Conservation (phyloP, 2,329 filamentous ascomycete genomes). For the Fusarium albosuccineum region DNA sequence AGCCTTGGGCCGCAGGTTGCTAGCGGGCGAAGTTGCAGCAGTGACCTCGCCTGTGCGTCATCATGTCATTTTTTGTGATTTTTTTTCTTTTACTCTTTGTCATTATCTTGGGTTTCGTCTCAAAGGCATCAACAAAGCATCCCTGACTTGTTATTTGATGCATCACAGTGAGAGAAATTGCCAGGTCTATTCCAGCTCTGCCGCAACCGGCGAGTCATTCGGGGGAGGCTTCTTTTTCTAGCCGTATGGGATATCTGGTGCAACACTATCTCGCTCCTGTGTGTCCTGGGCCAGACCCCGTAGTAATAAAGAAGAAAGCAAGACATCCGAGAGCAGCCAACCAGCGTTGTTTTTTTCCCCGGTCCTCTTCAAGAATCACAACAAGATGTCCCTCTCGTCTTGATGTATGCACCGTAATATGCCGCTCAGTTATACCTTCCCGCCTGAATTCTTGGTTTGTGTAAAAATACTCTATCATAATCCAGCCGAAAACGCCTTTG, state of each 20-base stretch:
- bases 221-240: slow-evolving; percentile 30
- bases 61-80: slow-evolving; percentile 30
- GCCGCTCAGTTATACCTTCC: slow-evolving; percentile 36
- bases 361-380: slow-evolving; percentile 28
- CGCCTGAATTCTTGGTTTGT: slow-evolving; percentile 42
- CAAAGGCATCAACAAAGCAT: slow-evolving; percentile 31
- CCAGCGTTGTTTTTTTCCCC: slow-evolving; percentile 27
- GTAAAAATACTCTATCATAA: slow-evolving; percentile 48
- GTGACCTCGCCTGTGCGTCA: slow-evolving; percentile 40
- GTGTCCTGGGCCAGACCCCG: slow-evolving; percentile 23
- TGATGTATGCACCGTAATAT: slow-evolving; percentile 41
- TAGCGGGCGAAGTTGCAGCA: slow-evolving; percentile 37
- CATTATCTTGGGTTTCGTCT: slow-evolving; percentile 23
- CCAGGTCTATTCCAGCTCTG: slow-evolving; percentile 39
- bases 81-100: slow-evolving; percentile 19
- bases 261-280: slow-evolving; percentile 25
- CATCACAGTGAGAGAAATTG: slow-evolving; percentile 34
- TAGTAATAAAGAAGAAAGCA: slow-evolving; percentile 17
- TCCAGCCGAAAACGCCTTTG: slow-evolving; percentile 50
- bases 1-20: slow-evolving; percentile 28
- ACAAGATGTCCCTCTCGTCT: slow-evolving; percentile 26
- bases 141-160: slow-evolving; percentile 26
- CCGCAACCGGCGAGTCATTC: slow-evolving; percentile 34
- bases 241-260: slow-evolving; percentile 20
- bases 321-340: slow-evolving; percentile 29